These are phyloP conservation scores for Acer campestre DNA, from an alignment of 345 rosid species.

Conservation along the genomic window DNA sequence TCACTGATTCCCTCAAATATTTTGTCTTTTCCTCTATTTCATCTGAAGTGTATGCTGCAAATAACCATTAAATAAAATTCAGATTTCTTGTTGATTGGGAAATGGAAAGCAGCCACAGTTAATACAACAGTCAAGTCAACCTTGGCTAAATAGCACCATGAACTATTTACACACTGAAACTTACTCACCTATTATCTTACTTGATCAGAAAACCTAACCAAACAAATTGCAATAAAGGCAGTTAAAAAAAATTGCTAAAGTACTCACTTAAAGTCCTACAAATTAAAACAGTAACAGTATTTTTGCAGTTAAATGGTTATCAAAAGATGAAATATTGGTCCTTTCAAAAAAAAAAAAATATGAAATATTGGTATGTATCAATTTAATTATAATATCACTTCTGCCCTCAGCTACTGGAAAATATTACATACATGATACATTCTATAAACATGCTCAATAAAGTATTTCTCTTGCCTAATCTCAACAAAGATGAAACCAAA, in stretches of 20 bases:
- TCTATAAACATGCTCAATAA: not conserved
- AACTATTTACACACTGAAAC: not conserved
- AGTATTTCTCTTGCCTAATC: not conserved
- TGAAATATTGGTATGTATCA: not conserved
- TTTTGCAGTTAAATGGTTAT: too few relatives aligned
- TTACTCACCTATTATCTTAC: not conserved
- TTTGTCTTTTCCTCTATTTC: slow-evolving; percentile 75
- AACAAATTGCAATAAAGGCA: not conserved
- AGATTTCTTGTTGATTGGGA: not conserved
- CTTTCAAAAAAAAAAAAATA: too few relatives aligned
- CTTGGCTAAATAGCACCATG: not conserved
- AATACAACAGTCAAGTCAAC: not conserved
- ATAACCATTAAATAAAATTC: not conserved
- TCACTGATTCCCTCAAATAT: slow-evolving; percentile 60
- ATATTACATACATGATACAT: not conserved
- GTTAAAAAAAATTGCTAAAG: too few relatives aligned
- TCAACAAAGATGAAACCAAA: not conserved
- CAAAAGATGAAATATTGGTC: too few relatives aligned
- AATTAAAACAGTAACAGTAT: too few relatives aligned
- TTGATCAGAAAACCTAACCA: not conserved
- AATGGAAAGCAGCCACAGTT: not conserved
- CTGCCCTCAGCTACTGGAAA: not conserved
- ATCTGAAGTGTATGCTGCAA: slow-evolving; percentile 68
- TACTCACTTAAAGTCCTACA: too few relatives aligned
- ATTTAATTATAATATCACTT: not conserved